A percentile compares a stretch with the other conserved stretches of the same genome.
Conservation (phyloP, 495 filamentous ascomycete species). For the Aspergillus cristatus region DNA sequence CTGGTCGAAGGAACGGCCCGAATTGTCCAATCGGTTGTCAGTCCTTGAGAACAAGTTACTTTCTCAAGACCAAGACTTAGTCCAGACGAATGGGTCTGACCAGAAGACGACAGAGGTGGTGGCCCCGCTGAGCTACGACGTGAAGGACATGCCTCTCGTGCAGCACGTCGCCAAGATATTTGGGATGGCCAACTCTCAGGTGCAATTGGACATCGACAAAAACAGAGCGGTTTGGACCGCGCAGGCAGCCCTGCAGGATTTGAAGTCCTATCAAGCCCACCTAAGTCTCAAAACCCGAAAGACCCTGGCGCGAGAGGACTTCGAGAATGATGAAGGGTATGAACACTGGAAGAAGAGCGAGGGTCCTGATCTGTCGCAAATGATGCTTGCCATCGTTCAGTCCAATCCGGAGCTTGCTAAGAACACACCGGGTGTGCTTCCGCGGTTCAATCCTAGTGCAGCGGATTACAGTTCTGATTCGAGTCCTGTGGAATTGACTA, state of each 20-base stretch:
- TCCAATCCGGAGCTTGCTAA: slow-evolving; percentile 81
- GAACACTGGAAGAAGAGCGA: slow-evolving; percentile 85
- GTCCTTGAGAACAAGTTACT: slow-evolving; percentile 90
- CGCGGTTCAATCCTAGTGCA: slow-evolving; percentile 40
- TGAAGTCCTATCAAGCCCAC: slow-evolving; percentile 86
- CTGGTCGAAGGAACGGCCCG: slow-evolving; percentile 69
- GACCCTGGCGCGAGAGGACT: slow-evolving; percentile 74
- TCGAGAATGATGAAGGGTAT: slow-evolving; percentile 84
- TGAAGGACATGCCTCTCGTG: slow-evolving; percentile 95
- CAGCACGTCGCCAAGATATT: slow-evolving; percentile 80
- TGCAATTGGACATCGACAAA: slow-evolving; percentile 77
- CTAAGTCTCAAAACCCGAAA: slow-evolving; percentile 70
- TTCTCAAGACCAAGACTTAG: slow-evolving; percentile 86
- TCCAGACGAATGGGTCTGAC: slow-evolving; percentile 43
- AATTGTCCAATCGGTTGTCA: slow-evolving; percentile 66
- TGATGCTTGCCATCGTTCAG: slow-evolving; percentile 84
- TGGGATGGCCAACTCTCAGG: slow-evolving; percentile 60
- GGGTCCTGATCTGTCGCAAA: slow-evolving; percentile 70
- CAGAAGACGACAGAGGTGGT: slow-evolving; percentile 67
- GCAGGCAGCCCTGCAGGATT: slow-evolving; percentile 77
- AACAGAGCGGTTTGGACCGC: slow-evolving; percentile 81
- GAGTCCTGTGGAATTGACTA: slow-evolving; percentile 50
- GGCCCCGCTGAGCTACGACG: slow-evolving; percentile 75
- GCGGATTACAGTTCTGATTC: slow-evolving; percentile 36
- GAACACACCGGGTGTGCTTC: slow-evolving; percentile 40